Evolutionary conservation across 2,329 filamentous ascomycete genomes (phyloP).

Genomic region (Colletotrichum godetiae): DNA sequence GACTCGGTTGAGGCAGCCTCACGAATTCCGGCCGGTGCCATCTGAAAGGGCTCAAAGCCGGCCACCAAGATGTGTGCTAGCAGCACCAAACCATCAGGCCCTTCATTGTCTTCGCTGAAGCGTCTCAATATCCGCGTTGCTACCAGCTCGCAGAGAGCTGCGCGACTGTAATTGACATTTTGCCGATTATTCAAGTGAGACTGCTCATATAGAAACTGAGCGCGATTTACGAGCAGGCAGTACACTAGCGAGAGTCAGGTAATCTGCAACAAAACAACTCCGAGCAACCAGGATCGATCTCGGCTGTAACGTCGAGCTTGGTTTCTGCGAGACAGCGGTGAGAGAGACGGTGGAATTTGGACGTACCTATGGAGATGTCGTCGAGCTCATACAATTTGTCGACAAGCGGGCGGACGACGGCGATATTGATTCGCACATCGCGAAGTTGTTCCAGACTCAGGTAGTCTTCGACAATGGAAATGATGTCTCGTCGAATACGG

Average conservation of each 20-base stretch:
- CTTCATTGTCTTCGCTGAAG: conserved; percentile 82
- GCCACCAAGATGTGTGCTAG: conserved; percentile 84
- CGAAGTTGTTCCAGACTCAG: conserved; percentile 80
- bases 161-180: conserved; percentile 83
- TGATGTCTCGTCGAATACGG: conserved; percentile 73
- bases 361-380: conserved; percentile 79
- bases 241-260: conserved; percentile 68
- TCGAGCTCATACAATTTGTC: conserved; percentile 83
- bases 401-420: conserved; percentile 83
- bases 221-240: conserved; percentile 84
- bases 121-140: conserved; percentile 82
- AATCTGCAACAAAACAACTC: not conserved
- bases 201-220: conserved; percentile 83
- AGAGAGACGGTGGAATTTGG: conserved; percentile 6
- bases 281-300: not conserved
- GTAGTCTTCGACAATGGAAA: conserved; percentile 71
- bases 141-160: conserved; percentile 82
- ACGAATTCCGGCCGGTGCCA: conserved; percentile 76
- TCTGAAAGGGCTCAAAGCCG: conserved; percentile 88
- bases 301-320: not conserved
- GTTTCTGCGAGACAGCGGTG: not conserved
- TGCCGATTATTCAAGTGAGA: conserved; percentile 80
- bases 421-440: conserved; percentile 84
- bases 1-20: conserved; percentile 64
- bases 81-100: conserved; percentile 75